A percentile compares a stretch with the other conserved stretches of the same genome.
Evolutionary conservation across 768 basidiomycete genomes (phyloP).

Genomic region (Phlebiopsis gigantea): DNA sequence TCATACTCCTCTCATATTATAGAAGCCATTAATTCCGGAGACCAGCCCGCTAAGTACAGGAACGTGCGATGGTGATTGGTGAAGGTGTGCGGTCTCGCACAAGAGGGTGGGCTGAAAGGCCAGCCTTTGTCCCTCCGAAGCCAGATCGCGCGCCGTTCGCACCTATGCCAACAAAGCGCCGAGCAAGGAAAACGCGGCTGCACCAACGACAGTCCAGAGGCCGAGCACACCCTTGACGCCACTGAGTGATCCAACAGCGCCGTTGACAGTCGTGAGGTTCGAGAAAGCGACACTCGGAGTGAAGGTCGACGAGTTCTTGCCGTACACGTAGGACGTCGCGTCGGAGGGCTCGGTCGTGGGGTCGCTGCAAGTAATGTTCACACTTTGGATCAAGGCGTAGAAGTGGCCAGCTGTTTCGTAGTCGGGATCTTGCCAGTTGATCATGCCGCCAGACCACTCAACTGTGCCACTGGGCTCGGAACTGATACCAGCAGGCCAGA

Average conservation of each 20-base stretch:
- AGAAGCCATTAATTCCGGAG: too few relatives aligned
- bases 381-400: slow-evolving; percentile 56
- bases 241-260: slow-evolving; percentile 25
- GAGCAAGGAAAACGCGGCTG: not conserved
- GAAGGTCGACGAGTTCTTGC: slow-evolving; percentile 43
- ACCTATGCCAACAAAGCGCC: not conserved
- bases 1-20: too few relatives aligned
- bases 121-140: not conserved
- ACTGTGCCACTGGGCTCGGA: slow-evolving; percentile 59
- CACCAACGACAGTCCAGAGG: not conserved
- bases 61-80: too few relatives aligned
- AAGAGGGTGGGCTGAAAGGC: not conserved
- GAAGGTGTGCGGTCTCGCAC: not conserved
- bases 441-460: slow-evolving; percentile 77
- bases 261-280: slow-evolving; percentile 52
- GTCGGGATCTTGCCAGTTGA: slow-evolving; percentile 78
- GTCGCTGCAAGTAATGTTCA: slow-evolving; percentile 62
- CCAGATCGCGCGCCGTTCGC: not conserved
- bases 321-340: slow-evolving; percentile 63
- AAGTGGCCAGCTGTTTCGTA: slow-evolving; percentile 72
- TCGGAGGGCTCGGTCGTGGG: slow-evolving; percentile 35
- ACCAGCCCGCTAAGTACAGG: too few relatives aligned
- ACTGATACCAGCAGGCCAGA: slow-evolving; percentile 81
- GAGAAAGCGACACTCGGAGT: slow-evolving; percentile 53
- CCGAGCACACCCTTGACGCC: not conserved